Base-by-base conservation (phyloP, 2,329 filamentous ascomycete genomes). In the Clonostachys byssicola region DNA sequence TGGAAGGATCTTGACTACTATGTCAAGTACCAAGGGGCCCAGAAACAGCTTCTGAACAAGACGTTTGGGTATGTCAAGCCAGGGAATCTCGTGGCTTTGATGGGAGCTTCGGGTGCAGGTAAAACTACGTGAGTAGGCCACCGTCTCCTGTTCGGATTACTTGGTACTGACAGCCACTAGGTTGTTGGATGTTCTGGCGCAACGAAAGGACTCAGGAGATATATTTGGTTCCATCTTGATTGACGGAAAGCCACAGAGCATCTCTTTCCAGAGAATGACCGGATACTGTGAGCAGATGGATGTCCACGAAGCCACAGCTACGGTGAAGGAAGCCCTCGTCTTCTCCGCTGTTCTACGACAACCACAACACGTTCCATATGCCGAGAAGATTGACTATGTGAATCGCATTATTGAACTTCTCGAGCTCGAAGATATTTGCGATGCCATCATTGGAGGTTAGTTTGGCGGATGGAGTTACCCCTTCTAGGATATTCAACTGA, bases 51-150 rank as follows among this genome's bases (percentile, higher is more conserved):
- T 1, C 70, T 88, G 35, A 79, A 86, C 53, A 71, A 77, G 5
- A 80, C 92, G 44, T 84, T 76, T 49, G 89, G 89, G 3, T 92
- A 86, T 53, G 88, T 83, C 3, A 89, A 90, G 58, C 89, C 89
- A 2, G 89, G 89, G 13, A 68, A 85, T n/a, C 83, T 94, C 75
- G 82, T 89, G 42, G 89, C 89, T 1, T 69, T 94, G 5, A 88
- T 94, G 74, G 89, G 89, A 43, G 86, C 85, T 9, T 89, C 83
- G 6, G 88, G 88, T 42, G 89, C 89, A 5, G 89, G 89, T 20
- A 94, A 94, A 67, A 92, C 88, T 0, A 92, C 89, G 53, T 45
- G 34, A 13, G 18, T 42, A 18, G 12, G 8, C 42, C 12, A 5
- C 9, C 23, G 39, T 16, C 12, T n/a, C 2, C 12, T 4, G 23